Conservation (phyloP, 225 moss, liverwort and hornwort species). For the Pleurozium schreberi region DNA sequence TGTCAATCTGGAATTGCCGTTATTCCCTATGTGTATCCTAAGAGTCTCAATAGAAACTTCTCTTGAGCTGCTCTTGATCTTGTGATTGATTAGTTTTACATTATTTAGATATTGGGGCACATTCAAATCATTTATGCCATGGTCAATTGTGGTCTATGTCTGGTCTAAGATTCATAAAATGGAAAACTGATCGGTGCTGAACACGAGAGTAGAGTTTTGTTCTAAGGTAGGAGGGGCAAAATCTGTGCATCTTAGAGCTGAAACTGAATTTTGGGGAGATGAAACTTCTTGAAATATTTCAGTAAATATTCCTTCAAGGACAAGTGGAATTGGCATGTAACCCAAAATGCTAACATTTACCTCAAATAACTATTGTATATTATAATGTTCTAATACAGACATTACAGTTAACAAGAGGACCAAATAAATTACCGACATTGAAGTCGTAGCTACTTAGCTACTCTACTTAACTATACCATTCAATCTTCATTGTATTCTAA, state of each 20-base stretch:
- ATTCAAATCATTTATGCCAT: not conserved
- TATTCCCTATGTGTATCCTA: not conserved
- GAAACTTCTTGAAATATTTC: too few relatives aligned
- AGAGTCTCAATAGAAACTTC: not conserved
- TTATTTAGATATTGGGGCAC: not conserved
- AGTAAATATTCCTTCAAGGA: too few relatives aligned
- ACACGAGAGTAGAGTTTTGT: not conserved
- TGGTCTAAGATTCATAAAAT: not conserved
- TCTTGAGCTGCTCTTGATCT: not conserved
- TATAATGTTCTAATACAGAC: not conserved
- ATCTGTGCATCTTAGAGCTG: too few relatives aligned
- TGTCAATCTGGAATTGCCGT: not conserved
- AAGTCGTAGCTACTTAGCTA: not conserved
- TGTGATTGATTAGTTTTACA: not conserved
- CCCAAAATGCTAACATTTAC: not conserved
- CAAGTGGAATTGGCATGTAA: too few relatives aligned
- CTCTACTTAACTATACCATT: not conserved
- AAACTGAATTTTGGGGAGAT: too few relatives aligned
- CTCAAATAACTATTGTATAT: not conserved
- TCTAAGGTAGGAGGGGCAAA: too few relatives aligned
- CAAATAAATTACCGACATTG: not conserved
- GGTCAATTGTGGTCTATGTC: not conserved
- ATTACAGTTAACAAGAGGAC: not conserved
- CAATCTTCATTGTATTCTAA: conserved; percentile 21
- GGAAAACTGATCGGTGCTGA: not conserved